Evolutionary conservation across 345 rosid species (phyloP), one percentile per base, ranked within the genome.

Genomic region (Rhodomyrtus tomentosa): DNA sequence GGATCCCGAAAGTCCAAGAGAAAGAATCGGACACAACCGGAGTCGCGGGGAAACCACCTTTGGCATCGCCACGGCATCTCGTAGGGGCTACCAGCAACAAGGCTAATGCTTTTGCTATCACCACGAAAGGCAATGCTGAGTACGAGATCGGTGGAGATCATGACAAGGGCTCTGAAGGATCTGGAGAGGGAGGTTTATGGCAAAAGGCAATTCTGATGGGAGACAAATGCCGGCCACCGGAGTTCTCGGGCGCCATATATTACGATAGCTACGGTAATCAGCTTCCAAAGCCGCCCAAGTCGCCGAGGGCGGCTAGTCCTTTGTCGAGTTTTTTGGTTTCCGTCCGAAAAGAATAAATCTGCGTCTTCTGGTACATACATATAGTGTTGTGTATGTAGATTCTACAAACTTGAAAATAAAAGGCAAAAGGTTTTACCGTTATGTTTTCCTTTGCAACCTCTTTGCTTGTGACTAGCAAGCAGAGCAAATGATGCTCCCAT

Each of bases 141-240:
- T 51, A 85, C 36, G 89, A 84, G 76, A 68, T 18, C 42, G 20
- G 76, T 8, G 76, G 42, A 68, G 76, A 68, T 32, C 76, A 18
- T 4, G 76, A 68, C 38, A 50, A 50, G 48, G 85, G 74, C 29
- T 51, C 72, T 25, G 83, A 72, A 74, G 89, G 88, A 73, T 86
- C 68, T n/a, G 93, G 91, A 7, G 91, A 91, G 4, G 90, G 90
- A 25, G 90, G 90, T 56, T 87, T 91, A 52, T 91, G 93, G 93
- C 91, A 87, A 55, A 88, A 82, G 83, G 55, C 88, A 32, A 91
- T 91, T 73, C 74, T 88, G 89, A 89, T 91, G 93, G 93, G 93
- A 50, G 90, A 91, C n/a, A 89, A 87, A 80, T 91, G 93, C 83
- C 86, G 85, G 82, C 91, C 90, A 49, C 87, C 87, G 72, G 91